phyloP scores from a whole-genome alignment of 495 filamentous ascomycete species.

The Opeltia flavorubescens region DNA sequence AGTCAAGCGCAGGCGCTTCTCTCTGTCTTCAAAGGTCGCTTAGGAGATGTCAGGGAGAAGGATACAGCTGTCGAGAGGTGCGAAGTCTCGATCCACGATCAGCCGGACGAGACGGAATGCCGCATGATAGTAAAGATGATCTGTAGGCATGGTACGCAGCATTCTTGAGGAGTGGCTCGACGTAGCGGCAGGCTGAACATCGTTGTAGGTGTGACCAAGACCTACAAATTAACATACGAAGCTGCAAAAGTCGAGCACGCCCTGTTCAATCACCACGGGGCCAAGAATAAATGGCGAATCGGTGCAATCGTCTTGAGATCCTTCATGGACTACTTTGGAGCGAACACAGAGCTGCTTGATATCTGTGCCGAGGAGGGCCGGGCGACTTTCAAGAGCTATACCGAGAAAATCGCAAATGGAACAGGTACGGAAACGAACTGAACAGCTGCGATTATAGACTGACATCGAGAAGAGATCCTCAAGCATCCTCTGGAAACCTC shows the following conservation, averaged over 20 bases:
- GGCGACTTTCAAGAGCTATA: conserved; percentile 83
- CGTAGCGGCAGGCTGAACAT: background rate
- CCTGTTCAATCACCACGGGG: conserved; percentile 58
- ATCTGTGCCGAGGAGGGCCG: conserved; percentile 60
- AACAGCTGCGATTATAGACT: background rate
- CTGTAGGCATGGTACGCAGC: conserved; percentile 59
- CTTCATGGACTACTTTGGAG: conserved; percentile 82
- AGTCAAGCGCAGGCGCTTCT: conserved; percentile 42
- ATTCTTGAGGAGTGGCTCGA: background rate
- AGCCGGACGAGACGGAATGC: conserved; percentile 55
- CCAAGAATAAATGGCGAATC: conserved; percentile 67
- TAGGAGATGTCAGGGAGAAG: conserved; percentile 47
- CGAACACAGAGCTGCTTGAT: conserved; percentile 81
- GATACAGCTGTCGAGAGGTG: conserved; percentile 75
- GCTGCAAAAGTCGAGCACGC: conserved; percentile 69
- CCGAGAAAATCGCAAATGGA: conserved; percentile 72
- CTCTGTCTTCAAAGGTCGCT: conserved; percentile 57
- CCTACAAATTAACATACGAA: conserved; percentile 86
- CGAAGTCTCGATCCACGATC: conserved; percentile 70
- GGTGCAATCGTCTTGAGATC: conserved; percentile 61
- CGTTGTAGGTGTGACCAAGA: conserved; percentile 61
- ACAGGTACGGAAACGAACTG: conserved; percentile 41
- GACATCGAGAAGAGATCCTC: conserved; percentile 50
- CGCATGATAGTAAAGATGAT: conserved; percentile 69
- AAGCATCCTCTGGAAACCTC: conserved; percentile 91